Evolutionary conservation across 164 flowering plant species (phyloP).

Genomic region (Macadamia tetraphylla): DNA sequence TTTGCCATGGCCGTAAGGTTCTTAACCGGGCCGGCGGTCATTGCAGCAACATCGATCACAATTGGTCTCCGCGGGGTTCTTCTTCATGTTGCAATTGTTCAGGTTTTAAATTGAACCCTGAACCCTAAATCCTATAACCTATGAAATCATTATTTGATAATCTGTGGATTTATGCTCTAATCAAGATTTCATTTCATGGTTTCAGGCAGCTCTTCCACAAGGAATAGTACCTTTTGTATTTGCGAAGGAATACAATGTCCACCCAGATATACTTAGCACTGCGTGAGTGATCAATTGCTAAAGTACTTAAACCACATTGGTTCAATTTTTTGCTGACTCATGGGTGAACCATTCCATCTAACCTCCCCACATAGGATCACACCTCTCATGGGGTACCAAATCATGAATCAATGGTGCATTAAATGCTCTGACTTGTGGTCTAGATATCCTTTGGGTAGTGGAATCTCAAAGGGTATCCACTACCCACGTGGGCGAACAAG

Average conservation of each 20-base stretch:
- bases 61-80: slow-evolving; percentile 27
- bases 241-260: slow-evolving; percentile 31
- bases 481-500: too few relatives aligned
- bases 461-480: too few relatives aligned
- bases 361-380: too few relatives aligned
- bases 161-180: neutral
- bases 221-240: slow-evolving; percentile 34
- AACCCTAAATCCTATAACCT: neutral
- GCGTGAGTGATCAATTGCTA: slow-evolving; percentile 14
- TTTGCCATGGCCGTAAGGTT: slow-evolving; percentile 30
- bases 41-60: slow-evolving; percentile 27
- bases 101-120: slow-evolving; percentile 11
- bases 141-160: neutral
- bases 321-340: too few relatives aligned
- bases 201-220: slow-evolving; percentile 31
- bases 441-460: too few relatives aligned
- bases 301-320: neutral
- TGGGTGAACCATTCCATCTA: too few relatives aligned
- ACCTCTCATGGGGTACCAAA: too few relatives aligned
- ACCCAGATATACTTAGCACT: slow-evolving; percentile 29
- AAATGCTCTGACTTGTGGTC: too few relatives aligned
- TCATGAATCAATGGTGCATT: too few relatives aligned
- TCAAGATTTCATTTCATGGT: neutral
- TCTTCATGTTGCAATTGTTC: slow-evolving; percentile 26
- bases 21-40: slow-evolving; percentile 25